These are phyloP conservation scores for Kodamaea jinghongensis DNA, from an alignment of 805 yeast species.

Conservation along the genomic window DNA sequence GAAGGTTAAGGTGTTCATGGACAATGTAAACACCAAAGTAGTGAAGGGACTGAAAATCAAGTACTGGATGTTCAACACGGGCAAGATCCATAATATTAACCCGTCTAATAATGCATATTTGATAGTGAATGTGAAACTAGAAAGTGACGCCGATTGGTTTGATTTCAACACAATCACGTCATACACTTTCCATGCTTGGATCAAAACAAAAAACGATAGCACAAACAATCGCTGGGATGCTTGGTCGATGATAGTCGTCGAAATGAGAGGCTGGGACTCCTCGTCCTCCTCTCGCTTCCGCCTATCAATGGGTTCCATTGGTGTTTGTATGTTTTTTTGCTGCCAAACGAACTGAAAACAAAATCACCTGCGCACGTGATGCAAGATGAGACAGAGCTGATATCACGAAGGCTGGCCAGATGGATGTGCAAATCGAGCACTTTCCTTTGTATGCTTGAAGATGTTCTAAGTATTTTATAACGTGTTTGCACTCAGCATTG, in stretches of 20 bases:
- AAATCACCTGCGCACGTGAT: too few species aligned
- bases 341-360: too few species aligned
- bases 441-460: too few species aligned
- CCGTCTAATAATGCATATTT: conserved; percentile 78
- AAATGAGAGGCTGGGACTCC: conserved; percentile 43
- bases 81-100: conserved; percentile 63
- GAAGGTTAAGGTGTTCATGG: conserved; percentile 50
- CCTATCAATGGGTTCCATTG: too few species aligned
- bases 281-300: conserved; percentile 6
- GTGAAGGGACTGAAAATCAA: conserved; percentile 61
- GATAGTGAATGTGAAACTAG: conserved; percentile 55
- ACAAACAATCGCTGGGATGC: conserved; percentile 74
- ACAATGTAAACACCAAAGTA: conserved; percentile 47
- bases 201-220: conserved; percentile 60
- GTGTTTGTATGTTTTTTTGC: too few species aligned
- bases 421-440: too few species aligned
- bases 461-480: too few species aligned
- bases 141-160: conserved; percentile 36
- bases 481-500: too few species aligned
- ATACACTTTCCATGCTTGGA: conserved; percentile 86
- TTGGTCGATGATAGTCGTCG: conserved; percentile 62
- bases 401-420: too few species aligned
- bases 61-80: conserved; percentile 73
- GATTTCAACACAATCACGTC: conserved; percentile 62
- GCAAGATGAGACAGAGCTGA: too few species aligned